Conservation (phyloP, 768 basidiomycete species). For the Lactarius vividus region DNA sequence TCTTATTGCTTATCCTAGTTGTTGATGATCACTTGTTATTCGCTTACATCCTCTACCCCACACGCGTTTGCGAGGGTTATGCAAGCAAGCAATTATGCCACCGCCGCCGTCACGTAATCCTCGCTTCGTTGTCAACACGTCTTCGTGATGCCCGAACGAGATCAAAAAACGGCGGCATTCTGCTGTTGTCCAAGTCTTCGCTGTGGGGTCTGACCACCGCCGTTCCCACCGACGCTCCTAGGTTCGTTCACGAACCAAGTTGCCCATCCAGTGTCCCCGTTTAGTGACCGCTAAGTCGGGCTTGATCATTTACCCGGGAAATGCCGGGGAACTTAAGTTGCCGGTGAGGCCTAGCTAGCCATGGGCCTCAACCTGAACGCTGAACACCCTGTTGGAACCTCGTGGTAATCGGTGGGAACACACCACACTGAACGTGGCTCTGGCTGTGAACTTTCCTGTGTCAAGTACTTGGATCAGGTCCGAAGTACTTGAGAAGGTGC, state of each 20-base stretch:
- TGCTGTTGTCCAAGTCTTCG: background rate
- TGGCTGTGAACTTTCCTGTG: background rate
- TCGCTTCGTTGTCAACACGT: too few species aligned
- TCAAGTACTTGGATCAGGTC: background rate
- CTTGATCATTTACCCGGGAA: background rate
- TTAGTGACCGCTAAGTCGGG: background rate
- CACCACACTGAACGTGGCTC: background rate
- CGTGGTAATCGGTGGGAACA: background rate
- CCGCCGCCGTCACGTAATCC: too few species aligned
- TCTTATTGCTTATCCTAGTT: slow-evolving; percentile 1
- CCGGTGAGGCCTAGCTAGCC: background rate
- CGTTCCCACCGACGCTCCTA: background rate
- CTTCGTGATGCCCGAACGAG: background rate
- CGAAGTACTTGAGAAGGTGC: background rate
- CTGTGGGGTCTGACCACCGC: background rate
- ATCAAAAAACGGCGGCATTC: background rate
- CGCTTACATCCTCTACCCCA: background rate
- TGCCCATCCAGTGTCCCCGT: background rate
- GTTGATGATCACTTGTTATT: background rate
- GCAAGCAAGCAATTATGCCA: too few species aligned
- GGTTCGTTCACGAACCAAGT: background rate
- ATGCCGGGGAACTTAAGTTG: too few species aligned
- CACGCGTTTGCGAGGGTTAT: background rate
- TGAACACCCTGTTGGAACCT: background rate
- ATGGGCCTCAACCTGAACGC: background rate